A percentile compares a stretch with the other conserved stretches of the same genome.
phyloP scores from a whole-genome alignment of 2,329 filamentous ascomycete genomes.

The Fusarium kyushuense region DNA sequence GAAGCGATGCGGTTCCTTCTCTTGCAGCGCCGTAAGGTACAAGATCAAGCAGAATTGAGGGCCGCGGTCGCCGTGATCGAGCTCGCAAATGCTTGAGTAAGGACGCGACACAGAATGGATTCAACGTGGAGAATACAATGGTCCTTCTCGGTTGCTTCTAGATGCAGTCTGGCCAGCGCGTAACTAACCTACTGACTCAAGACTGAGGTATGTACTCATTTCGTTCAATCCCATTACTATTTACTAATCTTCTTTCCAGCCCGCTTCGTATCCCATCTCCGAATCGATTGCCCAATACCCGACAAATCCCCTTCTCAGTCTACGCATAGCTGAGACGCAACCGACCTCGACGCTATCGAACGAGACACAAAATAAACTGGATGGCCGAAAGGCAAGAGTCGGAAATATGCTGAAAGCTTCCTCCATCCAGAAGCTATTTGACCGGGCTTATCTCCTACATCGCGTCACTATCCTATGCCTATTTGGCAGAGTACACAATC shows the following conservation, averaged over 20 bases:
- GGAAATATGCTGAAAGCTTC: not conserved
- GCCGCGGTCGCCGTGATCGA: not conserved
- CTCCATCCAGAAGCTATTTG: not conserved
- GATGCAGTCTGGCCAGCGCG: conserved; percentile 1
- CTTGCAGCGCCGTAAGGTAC: not conserved
- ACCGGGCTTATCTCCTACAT: not conserved
- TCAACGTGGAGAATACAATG: not conserved
- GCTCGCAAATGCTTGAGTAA: not conserved
- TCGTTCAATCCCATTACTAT: too few relatives aligned
- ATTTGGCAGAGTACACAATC: conserved; percentile 19
- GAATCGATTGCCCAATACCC: not conserved
- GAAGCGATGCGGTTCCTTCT: too few relatives aligned
- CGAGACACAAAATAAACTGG: not conserved
- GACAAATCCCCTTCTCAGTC: conserved; percentile 6
- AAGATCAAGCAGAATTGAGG: not conserved
- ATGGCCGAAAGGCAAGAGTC: not conserved
- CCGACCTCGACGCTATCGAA: not conserved
- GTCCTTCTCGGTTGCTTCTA: not conserved
- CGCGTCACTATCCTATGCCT: not conserved
- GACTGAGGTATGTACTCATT: not conserved
- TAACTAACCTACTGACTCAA: not conserved
- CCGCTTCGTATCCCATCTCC: not conserved
- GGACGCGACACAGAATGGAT: not conserved
- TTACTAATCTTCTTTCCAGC: not conserved
- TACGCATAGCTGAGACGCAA: not conserved